These are phyloP conservation scores for Fusarium abutilonis DNA, from an alignment of 2,329 filamentous ascomycete species.

Conservation along the genomic window DNA sequence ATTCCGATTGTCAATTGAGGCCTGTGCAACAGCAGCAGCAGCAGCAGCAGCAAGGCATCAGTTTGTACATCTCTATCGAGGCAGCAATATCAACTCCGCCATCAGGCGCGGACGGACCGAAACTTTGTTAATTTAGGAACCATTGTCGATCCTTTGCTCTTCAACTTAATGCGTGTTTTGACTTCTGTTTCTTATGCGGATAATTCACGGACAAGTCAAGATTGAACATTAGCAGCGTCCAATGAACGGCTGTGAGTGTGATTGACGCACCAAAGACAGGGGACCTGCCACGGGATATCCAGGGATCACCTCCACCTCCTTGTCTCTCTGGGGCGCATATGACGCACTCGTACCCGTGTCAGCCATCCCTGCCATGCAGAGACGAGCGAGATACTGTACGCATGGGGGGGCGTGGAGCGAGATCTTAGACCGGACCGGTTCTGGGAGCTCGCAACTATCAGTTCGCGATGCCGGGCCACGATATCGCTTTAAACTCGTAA, in stretches of 20 bases:
- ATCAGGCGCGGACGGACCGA: conserved; percentile 14
- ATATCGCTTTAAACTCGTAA: conserved; percentile 25
- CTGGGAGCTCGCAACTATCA: conserved; percentile 21
- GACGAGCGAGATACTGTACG: conserved; percentile 22
- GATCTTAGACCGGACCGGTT: conserved; percentile 40
- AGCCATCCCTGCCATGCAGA: conserved; percentile 38
- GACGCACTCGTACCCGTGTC: conserved; percentile 44
- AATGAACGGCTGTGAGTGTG: conserved; percentile 36
- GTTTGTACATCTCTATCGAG: conserved; percentile 2
- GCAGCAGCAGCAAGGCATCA: conserved; percentile 8
- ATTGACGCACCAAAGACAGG: conserved; percentile 36
- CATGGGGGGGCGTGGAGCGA: conserved; percentile 37
- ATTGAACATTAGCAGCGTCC: conserved; percentile 16
- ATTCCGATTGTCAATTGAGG: conserved; percentile 10
- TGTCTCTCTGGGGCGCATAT: conserved; percentile 44
- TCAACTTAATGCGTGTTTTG: conserved; percentile 30
- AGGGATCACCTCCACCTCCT: conserved; percentile 35
- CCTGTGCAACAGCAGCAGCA: conserved; percentile 3
- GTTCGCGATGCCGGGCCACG: conserved; percentile 24
- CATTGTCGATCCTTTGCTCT: conserved; percentile 31
- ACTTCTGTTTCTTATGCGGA: conserved; percentile 31
- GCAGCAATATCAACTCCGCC: conserved; percentile 2
- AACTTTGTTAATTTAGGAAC: conserved; percentile 27
- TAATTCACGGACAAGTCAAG: conserved; percentile 18
- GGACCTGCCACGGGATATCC: conserved; percentile 35